Conservation (phyloP, 2,329 filamentous ascomycete species). For the Camillea tinctor region DNA sequence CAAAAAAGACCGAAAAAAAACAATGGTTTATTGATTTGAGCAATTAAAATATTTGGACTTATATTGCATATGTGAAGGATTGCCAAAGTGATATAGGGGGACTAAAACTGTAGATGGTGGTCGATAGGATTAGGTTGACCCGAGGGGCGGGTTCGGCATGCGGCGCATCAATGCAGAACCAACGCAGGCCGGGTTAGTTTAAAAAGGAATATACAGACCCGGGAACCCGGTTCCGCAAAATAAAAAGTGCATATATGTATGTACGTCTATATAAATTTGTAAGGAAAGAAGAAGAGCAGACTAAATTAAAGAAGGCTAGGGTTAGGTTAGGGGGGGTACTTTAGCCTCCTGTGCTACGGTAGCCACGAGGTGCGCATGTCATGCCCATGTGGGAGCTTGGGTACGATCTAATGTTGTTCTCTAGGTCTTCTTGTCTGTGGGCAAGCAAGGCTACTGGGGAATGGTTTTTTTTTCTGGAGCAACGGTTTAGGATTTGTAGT, state of each 20-base stretch:
- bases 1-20: not conserved
- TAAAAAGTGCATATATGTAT: not conserved
- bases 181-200: not conserved
- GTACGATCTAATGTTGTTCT: not conserved
- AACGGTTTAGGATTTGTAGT: constrained; percentile 7
- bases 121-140: not conserved
- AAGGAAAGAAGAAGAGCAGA: not conserved
- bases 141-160: not conserved
- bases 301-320: not conserved
- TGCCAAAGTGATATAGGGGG: not conserved
- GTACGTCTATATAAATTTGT: constrained; percentile 7
- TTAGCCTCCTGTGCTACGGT: constrained; percentile 22
- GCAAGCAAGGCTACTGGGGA: constrained; percentile 10
- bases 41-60: not conserved
- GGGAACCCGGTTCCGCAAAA: not conserved
- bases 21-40: not conserved
- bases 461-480: constrained; percentile 17
- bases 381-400: not conserved
- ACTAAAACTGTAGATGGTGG: no score
- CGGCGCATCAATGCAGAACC: not conserved
- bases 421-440: not conserved
- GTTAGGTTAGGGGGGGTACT: constrained; percentile 12
- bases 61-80: not conserved
- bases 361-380: constrained; percentile 26
- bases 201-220: not conserved